Conservation (phyloP, 495 filamentous ascomycete genomes). For the Neurospora sp. region DNA sequence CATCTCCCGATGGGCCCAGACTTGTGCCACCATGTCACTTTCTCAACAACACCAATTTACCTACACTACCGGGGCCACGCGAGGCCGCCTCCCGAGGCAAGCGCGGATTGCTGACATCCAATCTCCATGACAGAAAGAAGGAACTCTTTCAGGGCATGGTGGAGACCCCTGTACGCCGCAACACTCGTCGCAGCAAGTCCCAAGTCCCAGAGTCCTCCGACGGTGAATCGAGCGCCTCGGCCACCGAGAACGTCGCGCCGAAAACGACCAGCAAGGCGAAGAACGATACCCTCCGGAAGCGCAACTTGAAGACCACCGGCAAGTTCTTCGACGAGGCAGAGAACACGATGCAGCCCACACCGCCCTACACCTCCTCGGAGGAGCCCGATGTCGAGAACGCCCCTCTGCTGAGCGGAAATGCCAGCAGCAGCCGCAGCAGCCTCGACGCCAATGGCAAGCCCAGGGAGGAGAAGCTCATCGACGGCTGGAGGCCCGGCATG, state of each 20-base stretch:
- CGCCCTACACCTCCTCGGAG: conserved; percentile 14
- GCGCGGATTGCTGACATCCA: background rate
- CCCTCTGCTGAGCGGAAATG: conserved; percentile 10
- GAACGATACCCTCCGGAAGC: conserved; percentile 18
- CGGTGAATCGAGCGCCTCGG: conserved; percentile 32
- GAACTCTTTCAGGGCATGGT: conserved; percentile 44
- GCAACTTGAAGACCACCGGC: conserved; percentile 14
- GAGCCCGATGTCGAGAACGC: conserved; percentile 21
- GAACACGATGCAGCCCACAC: conserved; percentile 10
- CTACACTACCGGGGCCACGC: background rate
- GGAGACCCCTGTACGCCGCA: conserved; percentile 32
- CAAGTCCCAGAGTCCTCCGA: conserved; percentile 33
- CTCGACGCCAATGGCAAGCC: conserved; percentile 15
- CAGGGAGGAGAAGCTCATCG: conserved; percentile 39
- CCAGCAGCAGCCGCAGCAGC: conserved; percentile 15
- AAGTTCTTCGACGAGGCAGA: conserved; percentile 36
- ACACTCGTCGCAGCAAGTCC: conserved; percentile 31
- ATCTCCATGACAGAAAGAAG: conserved; percentile 29
- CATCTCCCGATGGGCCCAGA: background rate
- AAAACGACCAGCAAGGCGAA: conserved; percentile 6
- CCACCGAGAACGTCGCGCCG: conserved; percentile 7
- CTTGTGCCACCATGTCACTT: background rate
- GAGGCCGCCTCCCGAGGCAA: background rate
- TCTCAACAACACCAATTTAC: background rate
- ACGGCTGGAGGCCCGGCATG: conserved; percentile 56